phyloP scores from a whole-genome alignment of 2,329 filamentous ascomycete genomes.

The Colletotrichum cuscutae region DNA sequence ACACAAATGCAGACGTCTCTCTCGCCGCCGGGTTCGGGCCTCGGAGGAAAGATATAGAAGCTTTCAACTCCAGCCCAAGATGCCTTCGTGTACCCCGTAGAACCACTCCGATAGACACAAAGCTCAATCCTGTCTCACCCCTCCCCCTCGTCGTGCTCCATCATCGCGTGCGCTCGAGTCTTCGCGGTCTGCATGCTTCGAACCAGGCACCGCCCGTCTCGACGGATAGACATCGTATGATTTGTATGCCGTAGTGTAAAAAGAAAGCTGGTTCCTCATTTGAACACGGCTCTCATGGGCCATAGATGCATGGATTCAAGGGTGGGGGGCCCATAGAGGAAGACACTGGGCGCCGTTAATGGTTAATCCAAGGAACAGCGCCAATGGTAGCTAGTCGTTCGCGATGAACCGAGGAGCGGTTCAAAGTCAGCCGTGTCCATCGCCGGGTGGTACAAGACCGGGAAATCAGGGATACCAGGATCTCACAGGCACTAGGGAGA shows the following conservation, averaged over 20 bases:
- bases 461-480: neutral
- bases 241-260: slow-evolving; percentile 22
- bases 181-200: neutral
- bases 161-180: slow-evolving; percentile 4
- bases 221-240: slow-evolving; percentile 32
- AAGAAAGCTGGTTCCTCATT: slow-evolving; percentile 27
- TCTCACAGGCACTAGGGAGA: neutral
- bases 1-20: neutral
- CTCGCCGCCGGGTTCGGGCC: neutral
- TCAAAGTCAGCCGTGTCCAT: slow-evolving; percentile 21
- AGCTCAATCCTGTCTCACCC: neutral
- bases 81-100: neutral
- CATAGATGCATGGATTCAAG: slow-evolving; percentile 16
- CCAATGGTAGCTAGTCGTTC: slow-evolving; percentile 11
- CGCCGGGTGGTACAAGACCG: slow-evolving; percentile 4
- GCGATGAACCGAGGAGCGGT: slow-evolving; percentile 21
- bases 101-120: neutral
- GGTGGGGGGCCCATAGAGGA: slow-evolving; percentile 12
- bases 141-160: slow-evolving; percentile 14
- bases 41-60: slow-evolving; percentile 21
- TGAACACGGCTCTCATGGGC: slow-evolving; percentile 19
- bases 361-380: neutral
- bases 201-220: slow-evolving; percentile 20
- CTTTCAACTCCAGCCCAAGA: neutral
- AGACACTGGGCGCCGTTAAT: neutral